These are phyloP conservation scores for Cicer chorassanicum DNA, from an alignment of 306 rosid species.

Conservation along the genomic window DNA sequence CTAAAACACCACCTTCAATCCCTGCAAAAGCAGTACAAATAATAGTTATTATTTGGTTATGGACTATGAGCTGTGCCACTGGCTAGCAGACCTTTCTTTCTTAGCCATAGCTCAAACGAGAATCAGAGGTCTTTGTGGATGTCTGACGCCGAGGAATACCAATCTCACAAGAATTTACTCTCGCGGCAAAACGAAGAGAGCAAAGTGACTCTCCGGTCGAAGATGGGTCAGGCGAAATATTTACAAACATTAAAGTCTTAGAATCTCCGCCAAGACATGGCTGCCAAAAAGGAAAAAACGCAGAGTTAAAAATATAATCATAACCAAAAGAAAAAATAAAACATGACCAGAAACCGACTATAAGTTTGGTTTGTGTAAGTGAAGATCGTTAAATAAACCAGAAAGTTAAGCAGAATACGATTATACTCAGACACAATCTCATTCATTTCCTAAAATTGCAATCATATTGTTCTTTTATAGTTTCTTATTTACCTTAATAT, in stretches of 20 bases:
- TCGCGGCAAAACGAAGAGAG: conserved; percentile 86
- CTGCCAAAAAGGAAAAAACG: conserved; percentile 50
- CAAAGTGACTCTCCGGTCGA: conserved; percentile 86
- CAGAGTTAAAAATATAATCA: background rate
- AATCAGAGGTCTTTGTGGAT: conserved; percentile 59
- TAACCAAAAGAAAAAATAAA: background rate
- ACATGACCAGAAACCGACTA: no score
- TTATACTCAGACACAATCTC: no score
- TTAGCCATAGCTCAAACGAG: conserved; percentile 73
- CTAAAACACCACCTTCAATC: conserved; percentile 21
- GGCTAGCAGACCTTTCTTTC: background rate
- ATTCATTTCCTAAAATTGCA: no score
- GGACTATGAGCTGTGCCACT: background rate
- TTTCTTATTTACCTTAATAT: no score
- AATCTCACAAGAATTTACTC: conserved; percentile 91
- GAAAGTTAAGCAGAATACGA: no score
- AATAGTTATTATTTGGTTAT: conserved; percentile 36
- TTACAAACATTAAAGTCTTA: conserved; percentile 86
- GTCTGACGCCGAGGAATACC: conserved; percentile 94
- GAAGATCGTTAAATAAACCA: no score
- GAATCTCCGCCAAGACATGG: conserved; percentile 96
- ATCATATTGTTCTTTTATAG: no score
- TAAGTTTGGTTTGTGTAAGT: no score
- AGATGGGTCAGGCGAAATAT: conserved; percentile 79
- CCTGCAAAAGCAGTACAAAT: conserved; percentile 28